These are phyloP conservation scores for Schwanniomyces polymorphus DNA, from an alignment of 805 yeast genomes.

Conservation along the genomic window DNA sequence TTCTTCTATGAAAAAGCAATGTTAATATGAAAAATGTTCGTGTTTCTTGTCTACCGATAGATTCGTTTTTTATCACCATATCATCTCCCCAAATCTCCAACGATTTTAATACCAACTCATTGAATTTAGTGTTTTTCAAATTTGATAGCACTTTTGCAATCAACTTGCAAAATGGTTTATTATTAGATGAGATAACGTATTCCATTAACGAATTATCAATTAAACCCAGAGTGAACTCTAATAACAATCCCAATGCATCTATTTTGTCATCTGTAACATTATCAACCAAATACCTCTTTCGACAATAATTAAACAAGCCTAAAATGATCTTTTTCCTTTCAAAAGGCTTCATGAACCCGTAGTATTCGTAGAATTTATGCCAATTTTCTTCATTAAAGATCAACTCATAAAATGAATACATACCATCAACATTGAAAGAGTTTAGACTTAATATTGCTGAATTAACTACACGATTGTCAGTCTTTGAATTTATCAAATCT, in stretches of 20 bases:
- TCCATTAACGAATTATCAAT: slow-evolving; percentile 22
- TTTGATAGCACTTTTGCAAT: slow-evolving; percentile 12
- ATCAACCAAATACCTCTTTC: slow-evolving; percentile 1
- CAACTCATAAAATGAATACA: slow-evolving; percentile 18
- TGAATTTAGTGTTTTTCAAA: background rate
- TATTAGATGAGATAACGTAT: slow-evolving; percentile 13
- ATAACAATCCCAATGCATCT: slow-evolving; percentile 16
- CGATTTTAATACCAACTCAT: slow-evolving; percentile 6
- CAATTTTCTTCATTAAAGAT: slow-evolving; percentile 20
- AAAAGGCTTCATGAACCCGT: slow-evolving; percentile 20
- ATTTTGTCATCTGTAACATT: slow-evolving; percentile 7
- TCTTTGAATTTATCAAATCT: slow-evolving; percentile 3
- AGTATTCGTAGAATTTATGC: slow-evolving; percentile 13
- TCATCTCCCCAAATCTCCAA: slow-evolving; percentile 24
- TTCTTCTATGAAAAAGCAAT: slow-evolving; percentile 21
- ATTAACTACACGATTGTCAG: slow-evolving; percentile 5
- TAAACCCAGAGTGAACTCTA: slow-evolving; percentile 11
- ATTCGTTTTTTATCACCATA: slow-evolving; percentile 34
- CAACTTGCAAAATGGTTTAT: slow-evolving; percentile 13
- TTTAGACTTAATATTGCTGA: slow-evolving; percentile 20
- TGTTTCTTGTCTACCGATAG: slow-evolving; percentile 44
- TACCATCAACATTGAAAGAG: slow-evolving; percentile 16
- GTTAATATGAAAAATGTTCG: slow-evolving; percentile 50
- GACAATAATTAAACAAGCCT: slow-evolving; percentile 13
- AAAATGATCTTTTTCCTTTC: slow-evolving; percentile 22